Conservation (phyloP, 2,329 filamentous ascomycete genomes). For the Stachybotrys elegans region DNA sequence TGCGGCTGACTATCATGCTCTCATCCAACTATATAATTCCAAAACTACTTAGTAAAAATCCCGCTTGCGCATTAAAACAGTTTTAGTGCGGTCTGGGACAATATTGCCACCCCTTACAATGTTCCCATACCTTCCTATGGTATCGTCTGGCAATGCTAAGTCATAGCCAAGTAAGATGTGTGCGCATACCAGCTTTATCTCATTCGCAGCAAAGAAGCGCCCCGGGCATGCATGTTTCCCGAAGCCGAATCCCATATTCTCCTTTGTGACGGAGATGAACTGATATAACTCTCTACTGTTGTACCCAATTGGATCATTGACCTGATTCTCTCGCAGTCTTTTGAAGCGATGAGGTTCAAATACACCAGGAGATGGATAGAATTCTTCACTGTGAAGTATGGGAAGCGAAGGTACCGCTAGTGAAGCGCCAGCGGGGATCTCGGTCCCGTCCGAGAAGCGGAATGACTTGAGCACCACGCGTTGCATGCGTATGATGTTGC, state of each 20-base stretch:
- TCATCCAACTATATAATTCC: neutral
- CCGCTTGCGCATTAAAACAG: neutral
- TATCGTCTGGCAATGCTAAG: neutral
- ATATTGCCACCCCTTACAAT: neutral
- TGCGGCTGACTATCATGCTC: too few species aligned
- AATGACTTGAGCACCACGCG: neutral
- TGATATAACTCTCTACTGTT: slow-evolving; percentile 1
- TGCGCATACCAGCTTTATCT: neutral
- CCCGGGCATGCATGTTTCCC: slow-evolving; percentile 13
- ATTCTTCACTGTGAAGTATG: neutral
- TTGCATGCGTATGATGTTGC: neutral
- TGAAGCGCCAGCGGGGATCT: neutral
- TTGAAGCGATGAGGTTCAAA: neutral
- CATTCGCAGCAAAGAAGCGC: slow-evolving; percentile 10
- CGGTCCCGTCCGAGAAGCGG: neutral
- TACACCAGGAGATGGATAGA: neutral
- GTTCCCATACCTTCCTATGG: neutral
- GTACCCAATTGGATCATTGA: neutral
- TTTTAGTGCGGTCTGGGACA: neutral
- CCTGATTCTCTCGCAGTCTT: neutral
- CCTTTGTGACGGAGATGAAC: neutral
- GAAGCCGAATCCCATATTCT: slow-evolving; percentile 12
- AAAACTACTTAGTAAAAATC: neutral
- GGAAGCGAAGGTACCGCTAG: neutral
- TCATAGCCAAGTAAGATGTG: neutral